These are phyloP conservation scores for Hypoxylon sp. DNA, from an alignment of 2,329 filamentous ascomycete species.

Conservation along the genomic window DNA sequence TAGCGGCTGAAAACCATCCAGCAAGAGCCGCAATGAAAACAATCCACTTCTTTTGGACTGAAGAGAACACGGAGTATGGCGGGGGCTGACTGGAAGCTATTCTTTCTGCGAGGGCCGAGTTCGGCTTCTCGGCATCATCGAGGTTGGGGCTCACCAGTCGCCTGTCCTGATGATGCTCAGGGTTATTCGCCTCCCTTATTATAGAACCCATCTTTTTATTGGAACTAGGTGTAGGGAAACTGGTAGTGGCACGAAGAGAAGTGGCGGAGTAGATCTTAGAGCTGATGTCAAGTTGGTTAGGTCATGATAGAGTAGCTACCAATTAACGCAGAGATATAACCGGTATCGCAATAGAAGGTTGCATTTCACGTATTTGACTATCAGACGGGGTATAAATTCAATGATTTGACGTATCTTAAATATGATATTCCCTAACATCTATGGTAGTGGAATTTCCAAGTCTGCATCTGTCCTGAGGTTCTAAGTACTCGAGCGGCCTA, in stretches of 20 bases:
- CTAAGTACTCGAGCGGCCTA: neutral
- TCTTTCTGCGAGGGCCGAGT: neutral
- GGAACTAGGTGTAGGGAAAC: neutral
- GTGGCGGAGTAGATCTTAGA: neutral
- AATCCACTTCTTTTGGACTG: slow-evolving; percentile 15
- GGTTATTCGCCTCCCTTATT: neutral
- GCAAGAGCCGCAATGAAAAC: slow-evolving; percentile 18
- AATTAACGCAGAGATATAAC: slow-evolving; percentile 5
- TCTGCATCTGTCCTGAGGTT: neutral
- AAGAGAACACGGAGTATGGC: slow-evolving; percentile 12
- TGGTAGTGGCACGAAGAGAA: neutral
- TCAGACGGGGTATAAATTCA: neutral
- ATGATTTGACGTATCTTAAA: neutral
- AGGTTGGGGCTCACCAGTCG: too few species aligned
- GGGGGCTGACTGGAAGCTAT: slow-evolving; percentile 1
- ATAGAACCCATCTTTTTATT: neutral
- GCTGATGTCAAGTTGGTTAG: neutral
- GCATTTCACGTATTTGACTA: neutral
- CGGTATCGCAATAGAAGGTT: neutral
- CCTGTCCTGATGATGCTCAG: neutral
- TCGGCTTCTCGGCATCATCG: slow-evolving; percentile 13
- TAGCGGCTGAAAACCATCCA: slow-evolving; percentile 16
- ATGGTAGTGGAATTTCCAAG: neutral
- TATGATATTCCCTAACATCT: neutral
- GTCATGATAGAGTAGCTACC: neutral